A percentile compares a stretch with the other conserved stretches of the same genome.
These are phyloP conservation scores for Boletus sp. DNA, from an alignment of 768 basidiomycete species.

Conservation along the genomic window DNA sequence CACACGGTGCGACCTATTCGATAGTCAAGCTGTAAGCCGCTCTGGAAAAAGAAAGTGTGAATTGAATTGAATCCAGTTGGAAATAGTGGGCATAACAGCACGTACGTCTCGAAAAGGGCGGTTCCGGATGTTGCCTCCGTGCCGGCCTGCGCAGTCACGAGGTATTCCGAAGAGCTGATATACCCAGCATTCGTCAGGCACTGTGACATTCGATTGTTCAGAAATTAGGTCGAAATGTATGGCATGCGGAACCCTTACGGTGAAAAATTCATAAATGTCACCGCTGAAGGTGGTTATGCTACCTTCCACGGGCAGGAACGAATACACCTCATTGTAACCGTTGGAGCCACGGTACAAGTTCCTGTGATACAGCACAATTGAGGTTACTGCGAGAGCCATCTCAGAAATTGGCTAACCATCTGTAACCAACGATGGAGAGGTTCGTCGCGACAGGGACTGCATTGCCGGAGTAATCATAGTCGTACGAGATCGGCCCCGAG, in stretches of 20 bases:
- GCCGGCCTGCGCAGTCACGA: constrained; percentile 58
- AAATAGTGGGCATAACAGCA: background rate
- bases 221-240: background rate
- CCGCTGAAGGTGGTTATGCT: constrained; percentile 47
- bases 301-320: constrained; percentile 41
- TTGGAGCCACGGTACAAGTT: constrained; percentile 54
- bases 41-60: constrained; percentile 25
- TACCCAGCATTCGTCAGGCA: constrained; percentile 47
- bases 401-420: constrained; percentile 38
- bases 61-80: background rate
- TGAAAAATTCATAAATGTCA: constrained; percentile 52
- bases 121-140: constrained; percentile 61
- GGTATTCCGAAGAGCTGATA: constrained; percentile 50
- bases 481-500: constrained; percentile 53
- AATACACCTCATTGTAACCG: constrained; percentile 49
- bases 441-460: constrained; percentile 42
- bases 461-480: constrained; percentile 44
- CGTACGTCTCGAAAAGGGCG: constrained; percentile 53
- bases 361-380: constrained; percentile 31
- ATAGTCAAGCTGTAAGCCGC: constrained; percentile 45
- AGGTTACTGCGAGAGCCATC: background rate
- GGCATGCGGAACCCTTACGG: constrained; percentile 28
- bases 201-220: constrained; percentile 31
- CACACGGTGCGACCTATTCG: no score
- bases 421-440: constrained; percentile 45